These are phyloP conservation scores for Trichoderma sp. DNA, from an alignment of 2,329 filamentous ascomycete genomes.

Conservation along the genomic window DNA sequence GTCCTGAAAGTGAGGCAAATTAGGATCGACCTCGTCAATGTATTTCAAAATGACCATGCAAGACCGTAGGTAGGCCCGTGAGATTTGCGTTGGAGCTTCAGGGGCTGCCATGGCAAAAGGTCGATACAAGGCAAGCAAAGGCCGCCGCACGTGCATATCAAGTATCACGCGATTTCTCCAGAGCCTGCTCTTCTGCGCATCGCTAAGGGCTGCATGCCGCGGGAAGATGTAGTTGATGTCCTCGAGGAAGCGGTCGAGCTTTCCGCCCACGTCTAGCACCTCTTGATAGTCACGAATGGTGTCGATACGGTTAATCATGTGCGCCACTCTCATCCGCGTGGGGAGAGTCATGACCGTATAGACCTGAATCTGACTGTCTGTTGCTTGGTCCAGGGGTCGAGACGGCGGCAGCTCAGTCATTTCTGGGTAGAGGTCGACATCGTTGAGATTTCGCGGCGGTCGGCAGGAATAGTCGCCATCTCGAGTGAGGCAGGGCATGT, in stretches of 20 bases:
- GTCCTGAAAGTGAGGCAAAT: constrained; percentile 47
- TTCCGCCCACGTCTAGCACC: constrained; percentile 54
- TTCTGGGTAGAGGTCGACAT: constrained; percentile 49
- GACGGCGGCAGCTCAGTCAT: constrained; percentile 52
- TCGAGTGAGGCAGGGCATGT: constrained; percentile 52
- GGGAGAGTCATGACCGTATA: constrained; percentile 54
- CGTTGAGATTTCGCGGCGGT: constrained; percentile 56
- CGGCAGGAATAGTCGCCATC: constrained; percentile 56
- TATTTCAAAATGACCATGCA: constrained; percentile 59
- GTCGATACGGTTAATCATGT: constrained; percentile 54
- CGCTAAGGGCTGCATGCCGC: constrained; percentile 44
- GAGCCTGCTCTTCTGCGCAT: constrained; percentile 49
- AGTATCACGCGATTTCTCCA: constrained; percentile 54
- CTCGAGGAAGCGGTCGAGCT: constrained; percentile 55
- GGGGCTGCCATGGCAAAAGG: constrained; percentile 55
- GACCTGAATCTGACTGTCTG: constrained; percentile 55
- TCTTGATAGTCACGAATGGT: constrained; percentile 54
- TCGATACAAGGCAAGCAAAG: constrained; percentile 54
- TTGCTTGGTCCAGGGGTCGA: constrained; percentile 53
- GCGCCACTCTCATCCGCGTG: constrained; percentile 51
- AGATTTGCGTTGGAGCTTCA: constrained; percentile 53
- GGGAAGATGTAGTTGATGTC: constrained; percentile 57
- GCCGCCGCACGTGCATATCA: constrained; percentile 56
- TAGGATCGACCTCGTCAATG: constrained; percentile 54
- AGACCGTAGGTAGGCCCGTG: constrained; percentile 54